Evolutionary conservation across 495 filamentous ascomycete species (phyloP).

Genomic region (Annulohypoxylon moriforme): DNA sequence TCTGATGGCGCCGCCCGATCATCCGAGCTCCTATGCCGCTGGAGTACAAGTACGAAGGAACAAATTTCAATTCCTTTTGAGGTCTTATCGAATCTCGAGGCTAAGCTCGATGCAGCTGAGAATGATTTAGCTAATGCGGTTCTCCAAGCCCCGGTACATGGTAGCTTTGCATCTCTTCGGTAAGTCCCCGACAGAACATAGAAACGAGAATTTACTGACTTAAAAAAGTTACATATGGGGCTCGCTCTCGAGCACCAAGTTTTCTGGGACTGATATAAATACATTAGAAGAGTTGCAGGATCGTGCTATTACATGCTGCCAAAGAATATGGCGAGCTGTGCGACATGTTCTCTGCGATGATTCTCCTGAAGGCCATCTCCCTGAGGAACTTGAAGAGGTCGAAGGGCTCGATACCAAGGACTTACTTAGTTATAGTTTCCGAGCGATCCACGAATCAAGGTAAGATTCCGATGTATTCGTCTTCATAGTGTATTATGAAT

Average conservation of each 20-base stretch:
- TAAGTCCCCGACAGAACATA: constrained; percentile 47
- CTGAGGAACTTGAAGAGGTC: constrained; percentile 75
- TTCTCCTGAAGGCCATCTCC: constrained; percentile 88
- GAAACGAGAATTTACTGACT: constrained; percentile 28
- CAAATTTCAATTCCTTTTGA: constrained; percentile 54
- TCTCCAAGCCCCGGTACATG: constrained; percentile 74
- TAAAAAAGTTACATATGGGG: constrained; percentile 57
- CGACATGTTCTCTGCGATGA: constrained; percentile 85
- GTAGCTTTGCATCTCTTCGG: constrained; percentile 73
- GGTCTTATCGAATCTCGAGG: constrained; percentile 65
- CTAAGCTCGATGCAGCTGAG: constrained; percentile 66
- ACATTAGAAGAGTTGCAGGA: constrained; percentile 59
- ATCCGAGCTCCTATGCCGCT: constrained; percentile 59
- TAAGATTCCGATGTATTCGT: constrained; percentile 54
- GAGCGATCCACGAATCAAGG: constrained; percentile 92
- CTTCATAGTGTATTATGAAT: background rate
- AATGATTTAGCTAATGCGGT: constrained; percentile 69
- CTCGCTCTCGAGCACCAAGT: constrained; percentile 49
- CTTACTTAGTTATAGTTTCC: constrained; percentile 90
- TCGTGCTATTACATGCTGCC: constrained; percentile 67
- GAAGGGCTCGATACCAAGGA: constrained; percentile 83
- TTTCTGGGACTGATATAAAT: constrained; percentile 51
- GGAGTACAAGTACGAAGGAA: constrained; percentile 40
- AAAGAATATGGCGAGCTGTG: constrained; percentile 78
- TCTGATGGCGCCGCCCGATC: constrained; percentile 83